Evolutionary conservation across 768 basidiomycete species (phyloP), one percentile per base, ranked within the genome.

Genomic region (Leccinum fibrillosum): DNA sequence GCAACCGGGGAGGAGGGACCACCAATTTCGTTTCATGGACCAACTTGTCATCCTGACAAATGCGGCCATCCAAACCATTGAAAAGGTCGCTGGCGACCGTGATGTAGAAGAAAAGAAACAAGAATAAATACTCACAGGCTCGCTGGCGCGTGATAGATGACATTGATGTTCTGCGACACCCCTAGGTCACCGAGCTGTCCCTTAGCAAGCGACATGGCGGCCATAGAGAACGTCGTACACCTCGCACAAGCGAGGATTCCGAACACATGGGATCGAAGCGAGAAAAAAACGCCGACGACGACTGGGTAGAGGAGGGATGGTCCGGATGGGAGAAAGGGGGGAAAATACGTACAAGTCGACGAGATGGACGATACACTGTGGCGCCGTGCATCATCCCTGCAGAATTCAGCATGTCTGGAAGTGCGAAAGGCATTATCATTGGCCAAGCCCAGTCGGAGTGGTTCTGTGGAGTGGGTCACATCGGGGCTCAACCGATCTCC

Each of bases 131-230:
- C 77, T 48, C 62, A 76, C 83, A 71, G 54, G 19, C 66, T 57
- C 1, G 77, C 80, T 1, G 75, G 71, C 4, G 75, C 69, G 61
- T 83, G 80, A 59, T 77, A 82, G n/a, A 76, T 60, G 2, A 72
- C 68, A 54, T 82, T 76, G 62, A 83, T 78, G 2, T 65, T 73
- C 53, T 78, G 78, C 1, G 81, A 81, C 25, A 82, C 78, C 8
- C 77, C 77, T 1, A 71, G 55, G 10, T 63, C 59, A 6, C 66
- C 66, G 12, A 19, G 11, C 3, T 69, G 70, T 8, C 75, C 74
- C 17, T 73, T 67, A 1, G 71, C 69, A 12, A 68, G 65, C 26
- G 75, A 74, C 45, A 77, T 53, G 6, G 75, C 71, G 0, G 65
- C 62, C 44, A 80, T 73, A 0, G 81, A 69, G 28, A 77, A 66